Base-by-base conservation (phyloP, 768 basidiomycete genomes). In the Lanmaoa rubissima region DNA sequence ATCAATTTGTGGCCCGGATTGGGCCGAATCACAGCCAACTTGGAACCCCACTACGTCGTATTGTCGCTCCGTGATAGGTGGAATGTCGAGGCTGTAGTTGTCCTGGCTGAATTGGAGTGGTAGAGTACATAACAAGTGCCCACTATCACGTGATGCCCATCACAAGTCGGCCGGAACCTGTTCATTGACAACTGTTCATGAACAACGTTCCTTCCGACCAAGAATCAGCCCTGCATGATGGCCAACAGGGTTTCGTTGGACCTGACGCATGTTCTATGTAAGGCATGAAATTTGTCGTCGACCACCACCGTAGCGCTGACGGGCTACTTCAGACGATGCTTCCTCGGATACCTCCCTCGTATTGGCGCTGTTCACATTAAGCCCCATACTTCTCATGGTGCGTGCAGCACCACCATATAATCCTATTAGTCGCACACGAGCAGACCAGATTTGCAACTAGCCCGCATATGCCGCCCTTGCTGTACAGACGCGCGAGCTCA, bases 381-480 rank as follows among this genome's bases (percentile, higher is more conserved):
- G 79, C 57, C 87, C 87, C 11, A 86, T 89, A 54, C 76, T 88
- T 19, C 78, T 89, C 54, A 88, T 88, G 87, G 87, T 87, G 66
- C 46, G 73, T 62, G 17, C 16, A 26, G 13, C n/a, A 26, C 16
- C 47, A 41, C 48, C 16, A 40, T 39, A 6, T 10, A 2, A 14
- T 9, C 14, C 12, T 14, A 24, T 21, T 34, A 13, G 16, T 48
- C 35, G 17, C 26, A 48, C 36, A 1, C 48, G 39, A 40, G 16
- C 61, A 55, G 7, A 60, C 46, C 34, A 51, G 34, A 31, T 60
- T 32, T 49, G 53, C 49, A 31, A 52, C 43, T 56, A 93, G 90
- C 83, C 91, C 36, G 86, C 89, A 13, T 93, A 93, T 69, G 88
- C 88, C 8, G 86, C 79, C 3, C 76, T 93, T 11, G 81, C 85